Evolutionary conservation across 2,329 filamentous ascomycete species (phyloP), one percentile per base, ranked within the genome.

Genomic region (Fusarium sp.): DNA sequence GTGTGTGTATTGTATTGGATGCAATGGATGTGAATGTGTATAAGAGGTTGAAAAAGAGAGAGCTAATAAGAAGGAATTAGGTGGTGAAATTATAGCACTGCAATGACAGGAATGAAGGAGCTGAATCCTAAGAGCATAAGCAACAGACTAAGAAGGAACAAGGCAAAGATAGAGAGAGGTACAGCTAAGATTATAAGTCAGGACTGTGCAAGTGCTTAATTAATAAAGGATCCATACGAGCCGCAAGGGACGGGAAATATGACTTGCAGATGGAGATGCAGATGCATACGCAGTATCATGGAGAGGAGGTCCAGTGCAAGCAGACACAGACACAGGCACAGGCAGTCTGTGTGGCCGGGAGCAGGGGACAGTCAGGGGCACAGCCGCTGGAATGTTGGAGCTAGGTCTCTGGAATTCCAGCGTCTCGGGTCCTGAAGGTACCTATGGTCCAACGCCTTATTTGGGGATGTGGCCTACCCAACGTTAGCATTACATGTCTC

Each of bases 351-450:
- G 35, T n/a, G 35, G 35, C 45, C 60, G 45, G 35, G 62, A 47
- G 60, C 60, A 60, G 48, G 37, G 35, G 33, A 35, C 33, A 17
- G 33, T 15, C 48, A 20, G n/a, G 19, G 28, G 28, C 19, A 19
- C 26, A 35, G 24, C 7, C 15, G 26, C 66, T 69, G 66, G 66
- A 69, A 70, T 67, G 66, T n/a, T 9, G 35, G 20, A 50, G 54
- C 49, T 52, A 50, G 30, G 20, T 37, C 48, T 55, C 61, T 69
- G 62, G 66, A 69, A 69, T 69, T 69, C 66, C 56, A 69, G 46
- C 46, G 33, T 22, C 20, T 56, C 28, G 49, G 46, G 49, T n/a
- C 35, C 35, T 37, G 35, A 37, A 20, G 6, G 24, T 24, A 24
- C 4, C 3, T 3, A 4, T 24, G 24, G 24, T 24, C 24, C 24